phyloP scores from a whole-genome alignment of 345 rosid genomes.

The Euphorbia lathyris region DNA sequence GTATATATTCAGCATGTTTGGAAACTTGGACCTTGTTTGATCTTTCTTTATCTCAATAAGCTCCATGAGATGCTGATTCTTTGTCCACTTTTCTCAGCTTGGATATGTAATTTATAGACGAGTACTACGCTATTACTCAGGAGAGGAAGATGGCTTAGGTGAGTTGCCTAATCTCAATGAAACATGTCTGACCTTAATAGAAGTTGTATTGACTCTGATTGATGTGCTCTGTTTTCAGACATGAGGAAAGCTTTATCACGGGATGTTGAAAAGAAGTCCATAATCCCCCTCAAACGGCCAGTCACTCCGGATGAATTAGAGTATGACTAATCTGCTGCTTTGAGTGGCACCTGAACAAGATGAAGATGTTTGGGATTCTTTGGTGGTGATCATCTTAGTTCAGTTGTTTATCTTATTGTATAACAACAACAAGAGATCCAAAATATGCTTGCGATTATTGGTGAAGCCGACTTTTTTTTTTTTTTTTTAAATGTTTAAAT shows the following conservation, averaged over 20 bases:
- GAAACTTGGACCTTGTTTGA: neutral
- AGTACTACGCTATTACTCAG: slow-evolving; percentile 87
- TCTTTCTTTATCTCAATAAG: neutral
- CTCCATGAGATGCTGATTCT: slow-evolving; percentile 8
- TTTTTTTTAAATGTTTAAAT: no score
- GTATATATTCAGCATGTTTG: neutral
- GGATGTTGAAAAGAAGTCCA: slow-evolving; percentile 81
- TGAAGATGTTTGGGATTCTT: slow-evolving; percentile 2
- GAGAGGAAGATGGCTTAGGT: slow-evolving; percentile 95
- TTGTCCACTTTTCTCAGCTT: slow-evolving; percentile 43
- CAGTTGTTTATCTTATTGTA: neutral
- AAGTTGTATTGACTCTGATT: neutral
- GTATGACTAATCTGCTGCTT: slow-evolving; percentile 51
- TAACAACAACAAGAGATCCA: neutral
- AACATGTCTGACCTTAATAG: neutral
- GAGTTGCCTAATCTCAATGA: slow-evolving; percentile 19
- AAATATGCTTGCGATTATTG: neutral
- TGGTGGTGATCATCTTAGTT: neutral
- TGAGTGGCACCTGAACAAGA: neutral
- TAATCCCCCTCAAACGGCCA: slow-evolving; percentile 83
- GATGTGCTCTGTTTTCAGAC: slow-evolving; percentile 42
- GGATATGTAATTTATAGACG: slow-evolving; percentile 84
- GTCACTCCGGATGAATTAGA: slow-evolving; percentile 85
- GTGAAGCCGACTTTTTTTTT: no score
- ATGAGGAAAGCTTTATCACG: slow-evolving; percentile 93